phyloP scores from a whole-genome alignment of 1,284 basidiomycete species.

The Apiotrichum montevideense region DNA sequence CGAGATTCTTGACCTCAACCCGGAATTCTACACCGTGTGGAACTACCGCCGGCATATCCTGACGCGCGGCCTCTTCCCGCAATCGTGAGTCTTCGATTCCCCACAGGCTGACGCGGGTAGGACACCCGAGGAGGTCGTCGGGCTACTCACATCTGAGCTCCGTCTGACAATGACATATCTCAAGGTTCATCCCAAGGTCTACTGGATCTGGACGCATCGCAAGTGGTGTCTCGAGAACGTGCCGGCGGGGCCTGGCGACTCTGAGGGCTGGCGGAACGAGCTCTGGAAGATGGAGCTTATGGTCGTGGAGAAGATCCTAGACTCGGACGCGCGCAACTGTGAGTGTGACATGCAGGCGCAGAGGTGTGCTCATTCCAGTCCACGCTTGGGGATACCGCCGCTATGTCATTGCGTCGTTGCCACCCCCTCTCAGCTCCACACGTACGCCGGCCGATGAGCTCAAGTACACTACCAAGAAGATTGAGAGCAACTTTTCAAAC shows the following conservation, averaged over 20 bases:
- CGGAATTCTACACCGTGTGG: conserved; percentile 90
- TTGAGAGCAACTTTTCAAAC: conserved; percentile 91
- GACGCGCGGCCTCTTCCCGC: conserved; percentile 62
- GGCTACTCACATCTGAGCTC: conserved; percentile 65
- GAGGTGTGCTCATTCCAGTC: conserved; percentile 52
- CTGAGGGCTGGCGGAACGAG: conserved; percentile 61
- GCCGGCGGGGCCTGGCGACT: conserved; percentile 57
- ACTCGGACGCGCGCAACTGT: conserved; percentile 87
- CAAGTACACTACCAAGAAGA: conserved; percentile 78
- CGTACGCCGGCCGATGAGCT: conserved; percentile 56
- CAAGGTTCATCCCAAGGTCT: conserved; percentile 81
- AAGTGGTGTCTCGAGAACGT: conserved; percentile 84
- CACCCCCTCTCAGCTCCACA: conserved; percentile 46
- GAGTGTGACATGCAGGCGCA: conserved; percentile 30
- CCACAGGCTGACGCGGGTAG: background rate
- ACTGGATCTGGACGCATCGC: conserved; percentile 95
- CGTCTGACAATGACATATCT: conserved; percentile 70
- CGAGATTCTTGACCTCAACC: conserved; percentile 70
- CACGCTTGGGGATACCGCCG: conserved; percentile 88
- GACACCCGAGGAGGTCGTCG: conserved; percentile 56
- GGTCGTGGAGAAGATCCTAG: conserved; percentile 82
- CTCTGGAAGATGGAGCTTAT: conserved; percentile 78
- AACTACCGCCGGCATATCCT: conserved; percentile 80
- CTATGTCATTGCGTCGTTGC: conserved; percentile 68
- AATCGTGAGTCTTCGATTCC: conserved; percentile 49